Evolutionary conservation across 1,139 yeast species (phyloP).

Genomic region (Geotrichum candidum): DNA sequence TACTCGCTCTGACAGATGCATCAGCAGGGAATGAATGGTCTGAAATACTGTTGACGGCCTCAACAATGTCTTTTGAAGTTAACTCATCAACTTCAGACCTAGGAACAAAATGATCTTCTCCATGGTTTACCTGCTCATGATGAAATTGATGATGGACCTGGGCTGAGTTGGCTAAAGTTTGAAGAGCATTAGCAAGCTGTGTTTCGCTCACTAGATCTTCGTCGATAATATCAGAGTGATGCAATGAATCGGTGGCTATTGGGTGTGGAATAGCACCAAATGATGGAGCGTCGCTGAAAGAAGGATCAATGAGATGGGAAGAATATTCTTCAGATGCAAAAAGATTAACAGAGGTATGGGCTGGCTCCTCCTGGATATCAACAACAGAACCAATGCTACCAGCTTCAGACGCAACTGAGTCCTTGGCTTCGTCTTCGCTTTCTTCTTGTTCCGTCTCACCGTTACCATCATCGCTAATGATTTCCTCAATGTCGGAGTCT

Average conservation of each 20-base stretch:
- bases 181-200: conserved; percentile 1
- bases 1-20: neutral
- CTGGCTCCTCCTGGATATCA: neutral
- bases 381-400: neutral
- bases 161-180: neutral
- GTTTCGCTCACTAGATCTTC: neutral
- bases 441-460: conserved; percentile 1
- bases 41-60: neutral
- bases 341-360: neutral
- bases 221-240: neutral
- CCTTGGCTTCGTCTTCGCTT: neutral
- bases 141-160: neutral
- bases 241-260: neutral
- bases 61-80: neutral
- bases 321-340: neutral
- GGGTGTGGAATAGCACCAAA: neutral
- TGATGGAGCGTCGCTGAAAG: neutral
- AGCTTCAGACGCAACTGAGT: neutral
- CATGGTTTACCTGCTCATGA: neutral
- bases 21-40: neutral
- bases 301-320: neutral
- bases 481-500: conserved; percentile 8
- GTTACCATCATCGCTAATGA: conserved; percentile 2
- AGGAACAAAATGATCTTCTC: neutral
- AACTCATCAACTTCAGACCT: neutral